Conservation (phyloP, 208 protist species). For the Endotrypanum monterogeii region DNA sequence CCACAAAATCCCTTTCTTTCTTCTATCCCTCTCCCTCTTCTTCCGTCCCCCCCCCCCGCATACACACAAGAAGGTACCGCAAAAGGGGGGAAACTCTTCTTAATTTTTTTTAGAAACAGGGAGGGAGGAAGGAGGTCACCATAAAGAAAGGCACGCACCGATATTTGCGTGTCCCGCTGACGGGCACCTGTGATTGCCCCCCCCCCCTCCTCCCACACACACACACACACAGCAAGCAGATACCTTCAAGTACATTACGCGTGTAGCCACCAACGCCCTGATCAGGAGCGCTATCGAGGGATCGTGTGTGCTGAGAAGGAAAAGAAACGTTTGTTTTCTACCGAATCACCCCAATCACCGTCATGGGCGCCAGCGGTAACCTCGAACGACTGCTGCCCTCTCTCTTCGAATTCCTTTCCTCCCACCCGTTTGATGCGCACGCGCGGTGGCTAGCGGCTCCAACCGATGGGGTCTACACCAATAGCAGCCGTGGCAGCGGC, state of each 20-base stretch:
- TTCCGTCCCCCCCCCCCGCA: neutral
- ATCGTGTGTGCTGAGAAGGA: neutral
- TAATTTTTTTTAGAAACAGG: too few relatives aligned
- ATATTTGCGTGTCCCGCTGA: too few relatives aligned
- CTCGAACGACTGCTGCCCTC: slow-evolving; percentile 53
- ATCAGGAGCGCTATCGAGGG: neutral
- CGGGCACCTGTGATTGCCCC: too few relatives aligned
- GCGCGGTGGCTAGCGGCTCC: neutral
- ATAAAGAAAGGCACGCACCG: neutral
- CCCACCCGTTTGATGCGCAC: slow-evolving; percentile 1
- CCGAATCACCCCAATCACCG: neutral
- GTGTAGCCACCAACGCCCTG: neutral
- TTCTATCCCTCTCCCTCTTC: neutral
- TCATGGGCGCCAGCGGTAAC: slow-evolving; percentile 15
- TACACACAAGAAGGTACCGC: neutral
- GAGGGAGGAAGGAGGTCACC: too few relatives aligned
- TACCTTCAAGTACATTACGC: neutral
- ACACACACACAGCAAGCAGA: neutral
- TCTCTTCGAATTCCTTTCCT: slow-evolving; percentile 44
- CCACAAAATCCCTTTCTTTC: neutral
- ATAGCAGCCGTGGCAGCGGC: neutral
- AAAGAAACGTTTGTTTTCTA: too few relatives aligned
- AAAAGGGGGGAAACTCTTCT: neutral
- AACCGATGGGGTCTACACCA: neutral
- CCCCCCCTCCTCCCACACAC: neutral